These are phyloP conservation scores for Physcomitrium patens DNA, from an alignment of 225 moss, liverwort and hornwort genomes.

Conservation along the genomic window DNA sequence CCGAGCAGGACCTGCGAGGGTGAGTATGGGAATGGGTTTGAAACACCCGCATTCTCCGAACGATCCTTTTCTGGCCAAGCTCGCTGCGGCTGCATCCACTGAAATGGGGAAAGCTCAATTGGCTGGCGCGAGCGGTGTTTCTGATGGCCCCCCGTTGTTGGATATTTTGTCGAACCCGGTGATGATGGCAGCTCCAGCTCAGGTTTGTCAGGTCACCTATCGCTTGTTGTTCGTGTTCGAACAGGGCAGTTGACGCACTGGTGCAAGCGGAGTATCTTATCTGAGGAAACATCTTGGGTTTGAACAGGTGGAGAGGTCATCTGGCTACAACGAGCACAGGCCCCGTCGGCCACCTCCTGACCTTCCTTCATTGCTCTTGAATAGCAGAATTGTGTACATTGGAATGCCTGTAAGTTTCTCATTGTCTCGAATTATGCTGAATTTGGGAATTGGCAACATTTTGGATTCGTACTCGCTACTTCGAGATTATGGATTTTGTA, in stretches of 20 bases:
- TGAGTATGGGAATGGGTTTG: conserved; percentile 84
- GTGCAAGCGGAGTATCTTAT: not conserved
- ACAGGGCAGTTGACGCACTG: not conserved
- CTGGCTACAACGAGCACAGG: conserved; percentile 97
- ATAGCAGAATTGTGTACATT: conserved; percentile 98
- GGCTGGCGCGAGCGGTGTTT: conserved; percentile 67
- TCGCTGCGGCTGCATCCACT: conserved; percentile 82
- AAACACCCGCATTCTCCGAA: conserved; percentile 69
- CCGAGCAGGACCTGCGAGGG: conserved; percentile 46
- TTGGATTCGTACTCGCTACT: not conserved
- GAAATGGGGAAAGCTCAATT: conserved; percentile 86
- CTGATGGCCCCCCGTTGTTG: conserved; percentile 81
- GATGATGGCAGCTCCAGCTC: conserved; percentile 99
- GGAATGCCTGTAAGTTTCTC: conserved; percentile 89
- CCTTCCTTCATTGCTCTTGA: conserved; percentile 90
- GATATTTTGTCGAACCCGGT: conserved; percentile 74
- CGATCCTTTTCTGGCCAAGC: conserved; percentile 88
- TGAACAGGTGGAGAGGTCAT: conserved; percentile 87
- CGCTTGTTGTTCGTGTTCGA: not conserved
- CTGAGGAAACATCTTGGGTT: not conserved
- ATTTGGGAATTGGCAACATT: not conserved
- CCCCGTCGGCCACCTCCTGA: conserved; percentile 98
- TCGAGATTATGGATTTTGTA: conserved; percentile 27
- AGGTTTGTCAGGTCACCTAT: conserved; percentile 47
- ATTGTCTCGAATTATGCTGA: conserved; percentile 14